These are phyloP conservation scores for Phanerochaete carnosa DNA, from an alignment of 768 basidiomycete species.

Conservation along the genomic window DNA sequence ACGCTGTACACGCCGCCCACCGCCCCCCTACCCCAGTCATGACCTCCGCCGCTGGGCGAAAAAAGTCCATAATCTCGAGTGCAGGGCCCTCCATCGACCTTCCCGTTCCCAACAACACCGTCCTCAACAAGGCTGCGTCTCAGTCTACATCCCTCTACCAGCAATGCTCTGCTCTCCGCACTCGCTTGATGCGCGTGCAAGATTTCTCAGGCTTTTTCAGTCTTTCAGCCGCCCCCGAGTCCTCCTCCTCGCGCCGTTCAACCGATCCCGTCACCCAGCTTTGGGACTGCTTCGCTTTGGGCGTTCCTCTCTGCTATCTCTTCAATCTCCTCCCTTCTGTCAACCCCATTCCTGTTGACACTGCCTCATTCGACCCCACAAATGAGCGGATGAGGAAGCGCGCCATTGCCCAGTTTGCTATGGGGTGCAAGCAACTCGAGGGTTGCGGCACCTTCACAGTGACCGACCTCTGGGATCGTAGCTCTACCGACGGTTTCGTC, in stretches of 20 bases:
- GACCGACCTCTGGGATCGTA: constrained; percentile 85
- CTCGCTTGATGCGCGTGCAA: constrained; percentile 74
- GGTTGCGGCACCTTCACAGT: constrained; percentile 85
- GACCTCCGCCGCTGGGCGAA: constrained; percentile 52
- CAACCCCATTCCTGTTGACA: constrained; percentile 50
- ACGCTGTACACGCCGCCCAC: constrained; percentile 8
- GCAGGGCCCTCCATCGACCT: constrained; percentile 67
- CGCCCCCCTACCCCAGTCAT: constrained; percentile 27
- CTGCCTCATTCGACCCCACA: constrained; percentile 62
- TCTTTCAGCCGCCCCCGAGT: constrained; percentile 49
- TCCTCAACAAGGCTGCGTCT: constrained; percentile 89
- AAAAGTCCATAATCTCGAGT: constrained; percentile 39
- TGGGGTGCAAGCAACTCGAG: constrained; percentile 74
- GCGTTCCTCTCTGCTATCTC: constrained; percentile 92
- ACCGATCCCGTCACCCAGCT: constrained; percentile 93
- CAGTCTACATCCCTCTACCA: constrained; percentile 88
- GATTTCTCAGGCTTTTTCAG: constrained; percentile 71
- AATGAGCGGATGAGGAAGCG: constrained; percentile 87
- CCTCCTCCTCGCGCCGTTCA: constrained; percentile 57
- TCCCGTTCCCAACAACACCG: constrained; percentile 75
- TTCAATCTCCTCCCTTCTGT: constrained; percentile 81
- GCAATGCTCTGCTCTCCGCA: constrained; percentile 78
- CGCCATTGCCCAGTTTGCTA: constrained; percentile 87
- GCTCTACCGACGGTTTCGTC: constrained; percentile 91
- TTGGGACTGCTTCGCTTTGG: constrained; percentile 91